Base-by-base conservation (phyloP, 148 eudicot genomes). In the Rhododendron kiyosumense region DNA sequence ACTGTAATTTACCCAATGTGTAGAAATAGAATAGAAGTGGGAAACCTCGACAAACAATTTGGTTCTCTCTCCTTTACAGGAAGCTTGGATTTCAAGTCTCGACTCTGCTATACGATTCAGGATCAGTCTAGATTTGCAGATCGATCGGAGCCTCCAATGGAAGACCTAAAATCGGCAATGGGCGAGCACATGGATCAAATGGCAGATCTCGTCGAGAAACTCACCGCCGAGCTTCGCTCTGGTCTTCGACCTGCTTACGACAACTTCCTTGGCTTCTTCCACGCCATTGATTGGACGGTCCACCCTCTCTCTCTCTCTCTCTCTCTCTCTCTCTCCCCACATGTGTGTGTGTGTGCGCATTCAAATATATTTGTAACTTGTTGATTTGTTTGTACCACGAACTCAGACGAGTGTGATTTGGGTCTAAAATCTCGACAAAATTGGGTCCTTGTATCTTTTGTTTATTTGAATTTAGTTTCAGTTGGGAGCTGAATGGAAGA, bases 261-360 rank as follows among this genome's bases (percentile, higher is more conserved):
- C 26, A 92, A 91, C 84, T 92, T 96, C 86, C 79, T 96, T 71
- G 98, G 97, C 48, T 96, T 96, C 85, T 90, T 94, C 87, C 98
- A 96, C 85, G 97, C 98, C 91, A 93, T 96, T 87, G 94, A 96
- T 86, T 96, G 99, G 98, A 96, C 92, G 95, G 99, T 96, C 78
- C 36, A 12, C 76, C 38, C 11, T 38, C 59, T 52, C 77, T 63
- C 28, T 48, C 79, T 5, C 51, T 63, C 46, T 57, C 41, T 65
- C 49, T 74, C 59, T 80, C 71, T 54, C 59, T 52, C 77, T 63
- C 24, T 48, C 48, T 57, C 24, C 32, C 41, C 48, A 14, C 73
- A 6, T 57, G 24, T 76, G 0, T 32, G 15, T 41, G 10, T 51
- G 2, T 46, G 36, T 3, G 15, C 12, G 71, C 28, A 0, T 82